Evolutionary conservation across 2,329 filamentous ascomycete genomes (phyloP).

Genomic region (Madurella mycetomatis): DNA sequence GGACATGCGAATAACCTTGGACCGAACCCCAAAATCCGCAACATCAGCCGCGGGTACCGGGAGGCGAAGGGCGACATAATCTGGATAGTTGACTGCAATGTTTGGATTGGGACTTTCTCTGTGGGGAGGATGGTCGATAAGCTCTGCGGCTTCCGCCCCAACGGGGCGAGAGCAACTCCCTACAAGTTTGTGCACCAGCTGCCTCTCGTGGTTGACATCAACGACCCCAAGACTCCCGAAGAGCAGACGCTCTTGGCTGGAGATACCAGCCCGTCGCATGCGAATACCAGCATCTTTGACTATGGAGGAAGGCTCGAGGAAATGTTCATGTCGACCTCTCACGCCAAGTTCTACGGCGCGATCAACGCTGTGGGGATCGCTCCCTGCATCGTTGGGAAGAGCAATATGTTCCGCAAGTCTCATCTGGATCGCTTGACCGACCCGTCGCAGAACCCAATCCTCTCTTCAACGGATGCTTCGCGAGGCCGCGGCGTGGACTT

Average conservation of each 20-base stretch:
- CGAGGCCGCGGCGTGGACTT: conserved; percentile 72
- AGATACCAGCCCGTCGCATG: neutral
- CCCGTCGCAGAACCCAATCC: conserved; percentile 41
- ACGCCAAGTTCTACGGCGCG: conserved; percentile 96
- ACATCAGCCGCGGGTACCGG: conserved; percentile 88
- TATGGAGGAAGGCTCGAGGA: conserved; percentile 87
- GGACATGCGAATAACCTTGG: conserved; percentile 61
- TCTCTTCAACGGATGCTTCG: conserved; percentile 35
- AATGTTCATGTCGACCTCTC: conserved; percentile 86
- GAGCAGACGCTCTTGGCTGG: conserved; percentile 14
- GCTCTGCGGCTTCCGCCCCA: conserved; percentile 61
- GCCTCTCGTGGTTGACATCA: conserved; percentile 74
- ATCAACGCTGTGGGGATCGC: conserved; percentile 92
- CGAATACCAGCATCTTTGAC: conserved; percentile 28
- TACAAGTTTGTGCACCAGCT: conserved; percentile 96
- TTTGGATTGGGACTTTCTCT: conserved; percentile 80
- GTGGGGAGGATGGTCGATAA: conserved; percentile 86
- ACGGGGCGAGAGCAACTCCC: conserved; percentile 47
- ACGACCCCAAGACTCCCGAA: conserved; percentile 5
- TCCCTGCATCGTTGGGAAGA: conserved; percentile 93
- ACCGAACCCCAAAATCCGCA: conserved; percentile 97
- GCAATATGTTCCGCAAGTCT: conserved; percentile 94
- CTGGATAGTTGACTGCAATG: conserved; percentile 95
- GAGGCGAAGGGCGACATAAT: conserved; percentile 84
- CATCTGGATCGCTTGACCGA: conserved; percentile 74